phyloP scores from a whole-genome alignment of 139 green algal genomes.

The Chlamydomonas sp. region DNA sequence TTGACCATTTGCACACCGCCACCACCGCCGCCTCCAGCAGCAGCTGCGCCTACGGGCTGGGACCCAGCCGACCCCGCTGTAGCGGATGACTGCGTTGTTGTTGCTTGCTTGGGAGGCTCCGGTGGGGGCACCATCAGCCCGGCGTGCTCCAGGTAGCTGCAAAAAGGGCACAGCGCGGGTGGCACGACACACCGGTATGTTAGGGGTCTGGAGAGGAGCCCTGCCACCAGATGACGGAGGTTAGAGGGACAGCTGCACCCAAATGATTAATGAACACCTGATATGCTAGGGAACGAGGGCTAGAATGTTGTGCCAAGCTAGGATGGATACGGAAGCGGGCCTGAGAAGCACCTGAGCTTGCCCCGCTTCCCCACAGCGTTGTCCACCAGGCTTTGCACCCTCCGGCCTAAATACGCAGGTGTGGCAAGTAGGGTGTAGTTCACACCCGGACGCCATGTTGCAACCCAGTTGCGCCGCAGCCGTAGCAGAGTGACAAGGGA shows the following conservation, averaged over 20 bases:
- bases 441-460: too few relatives aligned
- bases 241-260: neutral
- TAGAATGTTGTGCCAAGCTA: neutral
- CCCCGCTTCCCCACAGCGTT: neutral
- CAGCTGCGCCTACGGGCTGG: neutral
- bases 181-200: neutral
- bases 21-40: neutral
- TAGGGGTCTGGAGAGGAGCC: neutral
- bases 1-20: neutral
- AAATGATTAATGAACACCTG: too few relatives aligned
- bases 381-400: neutral
- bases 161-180: too few relatives aligned
- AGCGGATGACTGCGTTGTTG: too few relatives aligned
- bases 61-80: too few relatives aligned
- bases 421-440: neutral
- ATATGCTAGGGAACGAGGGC: neutral
- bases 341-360: neutral
- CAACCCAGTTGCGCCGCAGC: too few relatives aligned
- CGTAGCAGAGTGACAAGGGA: too few relatives aligned
- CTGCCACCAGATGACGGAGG: neutral
- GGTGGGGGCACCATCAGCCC: constrained; percentile 2
- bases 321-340: neutral
- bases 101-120: neutral
- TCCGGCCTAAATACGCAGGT: neutral
- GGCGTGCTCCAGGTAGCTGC: constrained; percentile 37